Conservation (phyloP, 1,284 basidiomycete genomes). For the Sanghuangporus baumii region DNA sequence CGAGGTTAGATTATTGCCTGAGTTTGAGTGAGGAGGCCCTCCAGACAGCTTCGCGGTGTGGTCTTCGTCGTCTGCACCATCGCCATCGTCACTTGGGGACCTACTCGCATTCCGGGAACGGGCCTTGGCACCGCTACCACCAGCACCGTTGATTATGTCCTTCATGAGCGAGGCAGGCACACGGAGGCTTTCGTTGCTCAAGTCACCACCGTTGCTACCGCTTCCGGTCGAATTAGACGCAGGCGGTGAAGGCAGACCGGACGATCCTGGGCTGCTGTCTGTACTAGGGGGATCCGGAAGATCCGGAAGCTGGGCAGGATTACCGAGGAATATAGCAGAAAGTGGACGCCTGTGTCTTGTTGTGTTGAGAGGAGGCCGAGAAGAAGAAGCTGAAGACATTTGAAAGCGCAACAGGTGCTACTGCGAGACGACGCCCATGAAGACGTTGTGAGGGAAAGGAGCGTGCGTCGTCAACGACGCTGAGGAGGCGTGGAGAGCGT, state of each 20-base stretch:
- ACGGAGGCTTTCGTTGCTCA: conserved; percentile 42
- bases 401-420: conserved; percentile 1
- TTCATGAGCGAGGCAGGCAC: conserved; percentile 33
- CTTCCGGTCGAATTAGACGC: conserved; percentile 78
- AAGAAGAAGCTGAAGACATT: conserved; percentile 11
- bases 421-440: conserved; percentile 11
- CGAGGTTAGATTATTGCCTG: conserved; percentile 28
- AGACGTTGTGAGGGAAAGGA: conserved; percentile 7
- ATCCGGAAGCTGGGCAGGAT: conserved; percentile 43
- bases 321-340: conserved; percentile 43
- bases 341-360: conserved; percentile 16
- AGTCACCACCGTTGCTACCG: conserved; percentile 62
- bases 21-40: conserved; percentile 31
- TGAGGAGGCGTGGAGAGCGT: background rate
- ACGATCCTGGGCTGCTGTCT: conserved; percentile 36
- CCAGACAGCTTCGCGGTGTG: conserved; percentile 52
- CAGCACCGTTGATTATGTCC: conserved; percentile 24
- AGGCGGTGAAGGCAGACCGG: conserved; percentile 68
- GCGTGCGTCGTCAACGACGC: conserved; percentile 14
- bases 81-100: conserved; percentile 37
- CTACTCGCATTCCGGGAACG: conserved; percentile 24
- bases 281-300: conserved; percentile 65
- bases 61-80: conserved; percentile 46
- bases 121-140: conserved; percentile 19
- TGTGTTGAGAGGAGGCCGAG: conserved; percentile 17